Evolutionary conservation across 1,139 yeast species (phyloP).

Genomic region (Nakaseomyces bracarensis): DNA sequence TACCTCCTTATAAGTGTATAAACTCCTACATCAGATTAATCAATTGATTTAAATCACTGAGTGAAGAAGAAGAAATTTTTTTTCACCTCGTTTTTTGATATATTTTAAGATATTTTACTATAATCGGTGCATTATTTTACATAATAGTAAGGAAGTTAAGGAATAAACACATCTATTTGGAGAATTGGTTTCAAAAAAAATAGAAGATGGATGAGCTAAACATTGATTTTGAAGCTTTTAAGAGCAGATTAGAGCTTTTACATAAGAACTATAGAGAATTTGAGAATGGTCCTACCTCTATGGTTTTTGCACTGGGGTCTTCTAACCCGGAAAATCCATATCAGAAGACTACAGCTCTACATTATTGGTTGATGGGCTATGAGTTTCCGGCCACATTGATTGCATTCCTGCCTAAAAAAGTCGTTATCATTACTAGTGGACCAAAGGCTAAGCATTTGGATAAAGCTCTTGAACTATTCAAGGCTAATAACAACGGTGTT

Average conservation of each 20-base stretch:
- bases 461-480: constrained; percentile 22
- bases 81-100: no score
- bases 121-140: no score
- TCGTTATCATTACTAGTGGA: constrained; percentile 67
- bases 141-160: no score
- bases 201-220: constrained; percentile 25
- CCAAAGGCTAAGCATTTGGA: constrained; percentile 80
- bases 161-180: background rate
- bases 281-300: constrained; percentile 44
- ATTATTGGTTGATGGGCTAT: constrained; percentile 88
- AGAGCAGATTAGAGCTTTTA: constrained; percentile 29
- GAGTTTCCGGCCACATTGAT: constrained; percentile 89
- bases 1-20: no score
- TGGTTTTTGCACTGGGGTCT: constrained; percentile 71
- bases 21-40: no score
- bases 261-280: constrained; percentile 31
- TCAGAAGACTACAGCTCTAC: constrained; percentile 79
- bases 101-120: no score
- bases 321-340: constrained; percentile 84
- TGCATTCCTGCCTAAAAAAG: constrained; percentile 52
- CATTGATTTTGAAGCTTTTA: constrained; percentile 39
- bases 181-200: background rate
- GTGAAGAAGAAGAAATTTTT: no score
- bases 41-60: no score
- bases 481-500: constrained; percentile 24